Conservation (phyloP, 75 land plant species). For the Isoetes taiwanensis region DNA sequence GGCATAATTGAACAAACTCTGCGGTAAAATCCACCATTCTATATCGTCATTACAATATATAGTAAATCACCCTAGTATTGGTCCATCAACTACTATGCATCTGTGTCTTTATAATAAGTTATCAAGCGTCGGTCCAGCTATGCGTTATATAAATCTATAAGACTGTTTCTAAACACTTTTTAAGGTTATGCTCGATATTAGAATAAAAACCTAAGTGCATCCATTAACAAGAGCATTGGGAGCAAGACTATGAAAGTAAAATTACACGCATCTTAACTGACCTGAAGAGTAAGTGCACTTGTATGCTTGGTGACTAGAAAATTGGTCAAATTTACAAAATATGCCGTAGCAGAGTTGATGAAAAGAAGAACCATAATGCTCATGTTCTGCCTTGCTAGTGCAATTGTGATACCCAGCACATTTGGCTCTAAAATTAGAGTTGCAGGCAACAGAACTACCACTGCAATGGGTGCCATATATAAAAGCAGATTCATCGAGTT, state of each 20-base stretch:
- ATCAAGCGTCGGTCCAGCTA: too few species aligned
- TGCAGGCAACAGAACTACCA: slow-evolving; percentile 54
- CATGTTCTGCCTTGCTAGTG: slow-evolving; percentile 35
- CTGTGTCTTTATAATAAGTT: too few species aligned
- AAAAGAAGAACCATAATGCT: slow-evolving; percentile 42
- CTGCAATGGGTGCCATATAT: slow-evolving; percentile 86
- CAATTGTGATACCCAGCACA: slow-evolving; percentile 49
- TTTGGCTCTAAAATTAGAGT: slow-evolving; percentile 59
- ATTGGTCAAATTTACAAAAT: slow-evolving; percentile 62
- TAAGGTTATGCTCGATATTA: too few species aligned
- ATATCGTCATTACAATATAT: too few species aligned
- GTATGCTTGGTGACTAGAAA: slow-evolving; percentile 74
- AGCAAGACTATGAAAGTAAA: neutral
- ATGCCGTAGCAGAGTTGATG: slow-evolving; percentile 58
- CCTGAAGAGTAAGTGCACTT: slow-evolving; percentile 68
- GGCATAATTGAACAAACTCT: too few species aligned
- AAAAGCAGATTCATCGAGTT: slow-evolving; percentile 83
- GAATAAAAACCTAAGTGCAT: too few species aligned
- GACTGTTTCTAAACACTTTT: too few species aligned
- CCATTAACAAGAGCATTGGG: too few species aligned
- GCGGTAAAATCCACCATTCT: too few species aligned
- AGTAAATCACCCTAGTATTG: too few species aligned
- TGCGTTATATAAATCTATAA: too few species aligned
- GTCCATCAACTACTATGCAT: too few species aligned
- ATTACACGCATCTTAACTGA: slow-evolving; percentile 5